Evolutionary conservation across 2,329 filamentous ascomycete genomes (phyloP).

Genomic region (Ambrosiella xylebori): DNA sequence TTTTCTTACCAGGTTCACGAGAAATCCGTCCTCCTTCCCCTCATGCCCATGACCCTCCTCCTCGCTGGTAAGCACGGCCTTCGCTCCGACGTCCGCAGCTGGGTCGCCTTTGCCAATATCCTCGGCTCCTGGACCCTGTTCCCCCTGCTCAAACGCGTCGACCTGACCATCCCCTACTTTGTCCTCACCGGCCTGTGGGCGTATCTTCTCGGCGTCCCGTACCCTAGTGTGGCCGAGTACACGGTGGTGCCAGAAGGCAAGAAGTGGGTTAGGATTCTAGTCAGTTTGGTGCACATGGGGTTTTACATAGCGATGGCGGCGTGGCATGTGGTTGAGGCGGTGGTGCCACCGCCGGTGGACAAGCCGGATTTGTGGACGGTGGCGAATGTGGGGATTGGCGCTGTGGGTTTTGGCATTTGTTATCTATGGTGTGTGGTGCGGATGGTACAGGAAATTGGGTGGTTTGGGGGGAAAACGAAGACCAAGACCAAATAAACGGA

Average conservation of each 20-base stretch:
- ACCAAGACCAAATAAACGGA: constrained; percentile 22
- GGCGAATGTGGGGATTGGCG: constrained; percentile 71
- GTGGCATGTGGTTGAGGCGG: constrained; percentile 67
- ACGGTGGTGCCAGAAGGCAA: constrained; percentile 14
- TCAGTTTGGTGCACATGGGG: constrained; percentile 49
- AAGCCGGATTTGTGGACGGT: constrained; percentile 96
- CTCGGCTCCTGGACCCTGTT: constrained; percentile 88
- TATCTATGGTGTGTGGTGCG: constrained; percentile 83
- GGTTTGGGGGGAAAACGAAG: constrained; percentile 24
- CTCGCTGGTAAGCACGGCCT: constrained; percentile 65
- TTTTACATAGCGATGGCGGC: constrained; percentile 63
- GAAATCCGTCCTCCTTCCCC: constrained; percentile 82
- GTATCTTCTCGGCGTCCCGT: constrained; percentile 70
- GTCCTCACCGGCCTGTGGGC: constrained; percentile 79
- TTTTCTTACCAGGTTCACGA: constrained; percentile 98
- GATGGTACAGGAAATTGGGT: constrained; percentile 40
- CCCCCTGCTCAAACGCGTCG: constrained; percentile 71
- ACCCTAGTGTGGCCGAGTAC: constrained; percentile 40
- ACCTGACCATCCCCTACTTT: constrained; percentile 66
- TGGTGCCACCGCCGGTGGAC: constrained; percentile 45
- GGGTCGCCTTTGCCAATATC: constrained; percentile 92
- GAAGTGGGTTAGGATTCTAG: constrained; percentile 24
- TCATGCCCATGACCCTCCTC: constrained; percentile 84
- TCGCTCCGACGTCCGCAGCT: constrained; percentile 58
- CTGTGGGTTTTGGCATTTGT: constrained; percentile 67